phyloP scores from a whole-genome alignment of 2,329 filamentous ascomycete species.

The Fusarium buxicola region DNA sequence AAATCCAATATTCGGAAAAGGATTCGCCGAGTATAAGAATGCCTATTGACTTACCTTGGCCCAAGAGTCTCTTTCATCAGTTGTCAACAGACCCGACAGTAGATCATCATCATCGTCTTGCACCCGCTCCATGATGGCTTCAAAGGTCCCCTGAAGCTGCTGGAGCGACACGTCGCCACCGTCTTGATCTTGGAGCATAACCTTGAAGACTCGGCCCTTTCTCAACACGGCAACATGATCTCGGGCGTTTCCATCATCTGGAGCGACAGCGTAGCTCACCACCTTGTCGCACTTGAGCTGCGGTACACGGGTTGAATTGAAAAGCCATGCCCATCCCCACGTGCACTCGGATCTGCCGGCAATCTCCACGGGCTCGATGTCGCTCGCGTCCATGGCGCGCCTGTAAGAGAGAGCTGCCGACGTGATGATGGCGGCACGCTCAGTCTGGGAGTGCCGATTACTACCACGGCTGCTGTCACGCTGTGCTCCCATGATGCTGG shows the following conservation, averaged over 20 bases:
- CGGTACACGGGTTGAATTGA: neutral
- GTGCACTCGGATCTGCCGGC: constrained; percentile 5
- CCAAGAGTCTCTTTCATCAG: constrained; percentile 8
- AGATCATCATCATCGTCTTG: constrained; percentile 1
- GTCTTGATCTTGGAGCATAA: constrained; percentile 1
- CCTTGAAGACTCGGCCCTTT: constrained; percentile 4
- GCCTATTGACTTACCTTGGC: constrained; percentile 4
- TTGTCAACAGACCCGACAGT: neutral
- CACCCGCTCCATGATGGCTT: neutral
- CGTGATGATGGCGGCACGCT: constrained; percentile 2
- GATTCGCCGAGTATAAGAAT: too few species aligned
- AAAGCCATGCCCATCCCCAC: constrained; percentile 5
- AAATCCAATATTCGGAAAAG: too few species aligned
- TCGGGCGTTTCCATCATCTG: too few species aligned
- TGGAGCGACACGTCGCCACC: neutral
- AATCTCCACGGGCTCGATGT: constrained; percentile 1
- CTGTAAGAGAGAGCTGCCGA: neutral
- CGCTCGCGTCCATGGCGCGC: neutral
- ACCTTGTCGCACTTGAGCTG: neutral
- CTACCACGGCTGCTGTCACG: constrained; percentile 1
- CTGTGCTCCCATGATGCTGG: constrained; percentile 4
- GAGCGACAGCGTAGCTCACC: neutral
- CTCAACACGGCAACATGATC: constrained; percentile 4
- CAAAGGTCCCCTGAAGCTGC: neutral
- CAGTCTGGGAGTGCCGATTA: neutral